Percentiles rank a stretch among this genome's conserved stretches.
Conservation (phyloP, 768 basidiomycete species). For the Psilocybe azurescens region DNA sequence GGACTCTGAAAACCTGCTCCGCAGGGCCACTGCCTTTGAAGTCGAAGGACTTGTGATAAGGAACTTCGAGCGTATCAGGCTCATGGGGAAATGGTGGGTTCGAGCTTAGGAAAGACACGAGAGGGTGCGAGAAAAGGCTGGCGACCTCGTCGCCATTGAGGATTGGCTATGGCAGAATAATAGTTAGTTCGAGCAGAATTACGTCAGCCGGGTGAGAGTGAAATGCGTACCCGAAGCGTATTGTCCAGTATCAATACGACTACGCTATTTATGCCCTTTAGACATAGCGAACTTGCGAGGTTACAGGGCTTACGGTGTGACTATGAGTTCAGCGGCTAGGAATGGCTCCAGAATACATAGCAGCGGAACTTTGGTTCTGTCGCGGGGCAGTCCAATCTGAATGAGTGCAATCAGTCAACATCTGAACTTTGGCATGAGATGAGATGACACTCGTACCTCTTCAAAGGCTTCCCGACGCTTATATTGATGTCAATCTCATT, state of each 20-base stretch:
- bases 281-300: too few species aligned
- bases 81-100: slow-evolving; percentile 62
- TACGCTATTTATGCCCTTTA: slow-evolving; percentile 54
- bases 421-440: background rate
- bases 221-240: slow-evolving; percentile 61
- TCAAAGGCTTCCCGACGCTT: slow-evolving; percentile 90
- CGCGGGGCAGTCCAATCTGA: slow-evolving; percentile 84
- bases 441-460: slow-evolving; percentile 57
- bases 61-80: slow-evolving; percentile 55
- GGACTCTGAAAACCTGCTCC: slow-evolving; percentile 56
- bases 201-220: background rate
- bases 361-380: slow-evolving; percentile 71
- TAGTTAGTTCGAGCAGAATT: too few species aligned
- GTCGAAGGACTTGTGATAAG: slow-evolving; percentile 73
- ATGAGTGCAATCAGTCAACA: background rate
- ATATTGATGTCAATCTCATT: background rate
- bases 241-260: slow-evolving; percentile 86
- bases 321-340: slow-evolving; percentile 72
- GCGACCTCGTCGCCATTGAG: slow-evolving; percentile 82
- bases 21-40: slow-evolving; percentile 45
- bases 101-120: slow-evolving; percentile 70
- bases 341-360: slow-evolving; percentile 84
- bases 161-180: slow-evolving; percentile 60
- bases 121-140: slow-evolving; percentile 85
- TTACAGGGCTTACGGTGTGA: slow-evolving; percentile 73